These are phyloP conservation scores for Periconia sp. DNA, from an alignment of 2,329 filamentous ascomycete genomes.

Conservation along the genomic window DNA sequence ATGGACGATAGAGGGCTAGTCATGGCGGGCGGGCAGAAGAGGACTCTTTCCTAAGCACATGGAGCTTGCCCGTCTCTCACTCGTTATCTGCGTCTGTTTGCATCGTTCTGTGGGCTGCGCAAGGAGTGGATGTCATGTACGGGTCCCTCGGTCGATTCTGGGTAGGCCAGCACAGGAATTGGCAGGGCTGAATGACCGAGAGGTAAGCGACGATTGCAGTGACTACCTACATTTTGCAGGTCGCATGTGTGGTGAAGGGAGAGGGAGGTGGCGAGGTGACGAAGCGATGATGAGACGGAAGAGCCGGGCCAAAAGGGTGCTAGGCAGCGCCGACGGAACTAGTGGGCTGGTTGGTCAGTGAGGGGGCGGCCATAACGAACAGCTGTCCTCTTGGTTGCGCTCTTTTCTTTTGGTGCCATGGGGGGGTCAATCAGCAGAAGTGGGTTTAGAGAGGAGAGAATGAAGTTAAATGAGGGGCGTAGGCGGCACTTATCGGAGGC, in stretches of 20 bases:
- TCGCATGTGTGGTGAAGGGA: constrained; percentile 5
- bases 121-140: no score
- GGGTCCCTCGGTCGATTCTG: no score
- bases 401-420: neutral
- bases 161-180: neutral
- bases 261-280: neutral
- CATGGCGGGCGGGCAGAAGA: no score
- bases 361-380: neutral
- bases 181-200: neutral
- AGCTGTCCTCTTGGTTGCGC: neutral
- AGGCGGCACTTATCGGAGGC: no score
- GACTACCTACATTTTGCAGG: neutral
- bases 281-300: neutral
- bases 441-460: neutral
- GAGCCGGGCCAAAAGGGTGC: neutral
- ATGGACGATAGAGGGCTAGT: no score
- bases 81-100: no score
- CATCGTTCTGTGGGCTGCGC: no score
- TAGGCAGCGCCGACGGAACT: no score
- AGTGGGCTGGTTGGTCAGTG: no score
- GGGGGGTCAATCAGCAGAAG: neutral
- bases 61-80: no score
- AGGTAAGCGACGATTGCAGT: neutral
- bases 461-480: no score
- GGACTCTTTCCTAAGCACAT: no score